Base-by-base conservation (phyloP, 192 early-diverging fungal genomes). In the Kappamyces sp. region DNA sequence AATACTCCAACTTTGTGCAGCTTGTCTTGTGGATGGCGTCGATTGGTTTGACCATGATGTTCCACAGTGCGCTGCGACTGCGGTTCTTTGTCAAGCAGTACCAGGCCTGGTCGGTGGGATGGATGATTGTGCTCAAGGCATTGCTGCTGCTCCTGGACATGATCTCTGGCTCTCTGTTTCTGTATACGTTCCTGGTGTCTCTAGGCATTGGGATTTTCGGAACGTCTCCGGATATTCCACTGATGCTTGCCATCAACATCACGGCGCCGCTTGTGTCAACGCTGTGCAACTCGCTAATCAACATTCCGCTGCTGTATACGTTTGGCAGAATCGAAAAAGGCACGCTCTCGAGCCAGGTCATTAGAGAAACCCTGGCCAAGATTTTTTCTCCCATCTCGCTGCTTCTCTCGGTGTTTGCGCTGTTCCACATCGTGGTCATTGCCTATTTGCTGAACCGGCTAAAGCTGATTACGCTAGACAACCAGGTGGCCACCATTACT, bases 231-330 rank as follows among this genome's bases (percentile, higher is more conserved):
- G 2, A 23, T 7, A 7, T 52, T 3, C 10, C 33, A 2, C 42
- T 51, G 34, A n/a, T 48, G 1, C 34, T 62, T 12, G 4, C 39
- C 1, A 40, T 49, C 6, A 43, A 52, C 38, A 35, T 34, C 12
- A 35, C 44, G 15, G 32, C 32, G 2, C 61, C 61, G 43, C 7
- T 62, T 4, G 40, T 62, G 9, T 32, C 61, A 0, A 36, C 34
- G 37, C 36, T 49, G 49, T 33, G 38, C 50, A 62, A 62, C 40
- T 34, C 33, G 31, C 51, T 62, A 35, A 39, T 62, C 41, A 62
- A 62, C 44, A 8, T 52, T 3, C 61, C 61, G 1, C 6, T 62
- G 15, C 46, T 43, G 7, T 62, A 36, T 33, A 39, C 33, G 12
- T 62, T 42, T 48, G 34, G 40, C 34, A 36, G 15, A 0, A n/a